phyloP scores from a whole-genome alignment of 805 yeast genomes.

The Ogataea pilisensis region DNA sequence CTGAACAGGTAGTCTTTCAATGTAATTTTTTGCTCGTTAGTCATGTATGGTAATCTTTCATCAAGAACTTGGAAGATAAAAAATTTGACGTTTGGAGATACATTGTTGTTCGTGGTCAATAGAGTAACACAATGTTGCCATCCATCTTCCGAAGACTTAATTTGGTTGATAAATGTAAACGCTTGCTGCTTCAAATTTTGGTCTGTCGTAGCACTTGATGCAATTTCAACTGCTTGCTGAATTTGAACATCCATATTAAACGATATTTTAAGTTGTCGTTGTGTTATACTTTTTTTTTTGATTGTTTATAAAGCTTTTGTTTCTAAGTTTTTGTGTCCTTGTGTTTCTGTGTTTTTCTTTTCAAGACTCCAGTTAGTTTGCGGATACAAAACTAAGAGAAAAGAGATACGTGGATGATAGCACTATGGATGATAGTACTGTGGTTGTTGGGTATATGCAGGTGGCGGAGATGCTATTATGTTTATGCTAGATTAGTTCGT shows the following conservation, averaged over 20 bases:
- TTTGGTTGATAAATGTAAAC: constrained; percentile 46
- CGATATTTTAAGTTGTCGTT: background rate
- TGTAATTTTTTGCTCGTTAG: constrained; percentile 40
- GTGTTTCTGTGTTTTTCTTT: no score
- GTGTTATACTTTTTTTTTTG: no score
- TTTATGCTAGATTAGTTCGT: no score
- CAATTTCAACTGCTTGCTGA: constrained; percentile 83
- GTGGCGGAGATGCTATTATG: no score
- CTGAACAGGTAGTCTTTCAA: constrained; percentile 47
- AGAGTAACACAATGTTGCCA: constrained; percentile 52
- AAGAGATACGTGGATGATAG: no score
- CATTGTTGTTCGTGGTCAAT: constrained; percentile 29
- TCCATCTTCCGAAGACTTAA: constrained; percentile 51
- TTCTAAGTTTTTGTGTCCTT: no score
- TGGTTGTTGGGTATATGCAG: no score
- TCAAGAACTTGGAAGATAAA: constrained; percentile 70
- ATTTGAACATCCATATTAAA: constrained; percentile 49
- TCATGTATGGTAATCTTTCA: constrained; percentile 43
- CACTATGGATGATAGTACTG: no score
- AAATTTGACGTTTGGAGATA: constrained; percentile 56
- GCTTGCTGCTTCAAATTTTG: constrained; percentile 58
- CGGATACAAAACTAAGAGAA: no score
- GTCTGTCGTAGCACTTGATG: constrained; percentile 67
- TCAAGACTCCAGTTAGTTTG: no score
- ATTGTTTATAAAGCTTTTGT: background rate